Evolutionary conservation across 2,329 filamentous ascomycete genomes (phyloP).

Genomic region (Penicillium olsonii): DNA sequence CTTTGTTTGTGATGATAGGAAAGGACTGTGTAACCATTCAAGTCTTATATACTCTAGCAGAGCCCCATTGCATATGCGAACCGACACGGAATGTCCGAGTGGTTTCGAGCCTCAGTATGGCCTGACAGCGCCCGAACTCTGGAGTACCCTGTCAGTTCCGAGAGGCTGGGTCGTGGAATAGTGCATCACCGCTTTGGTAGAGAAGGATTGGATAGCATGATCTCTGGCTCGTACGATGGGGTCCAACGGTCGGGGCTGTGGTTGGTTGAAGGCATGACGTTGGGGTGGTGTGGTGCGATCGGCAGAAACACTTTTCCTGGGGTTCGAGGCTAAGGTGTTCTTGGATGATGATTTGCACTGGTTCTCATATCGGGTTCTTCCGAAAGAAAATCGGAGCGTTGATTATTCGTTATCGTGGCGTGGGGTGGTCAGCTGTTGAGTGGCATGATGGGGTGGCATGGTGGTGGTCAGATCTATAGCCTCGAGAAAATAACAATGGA

Average conservation of each 20-base stretch:
- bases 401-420: neutral
- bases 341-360: neutral
- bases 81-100: neutral
- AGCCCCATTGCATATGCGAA: neutral
- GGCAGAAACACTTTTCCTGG: conserved; percentile 7
- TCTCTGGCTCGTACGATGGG: conserved; percentile 3
- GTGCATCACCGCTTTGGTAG: neutral
- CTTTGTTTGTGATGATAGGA: neutral
- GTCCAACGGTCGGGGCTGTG: neutral
- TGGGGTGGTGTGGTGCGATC: conserved; percentile 12
- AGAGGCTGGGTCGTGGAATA: neutral
- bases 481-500: neutral
- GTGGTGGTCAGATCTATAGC: conserved; percentile 4
- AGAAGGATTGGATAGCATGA: conserved; percentile 6
- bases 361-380: neutral
- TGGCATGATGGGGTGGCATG: conserved; percentile 11
- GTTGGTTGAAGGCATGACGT: conserved; percentile 12
- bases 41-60: conserved; percentile 6
- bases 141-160: neutral
- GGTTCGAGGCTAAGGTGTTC: neutral
- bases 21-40: neutral
- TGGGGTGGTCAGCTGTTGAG: neutral
- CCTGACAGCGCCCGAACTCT: conserved; percentile 10
- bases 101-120: conserved; percentile 2
- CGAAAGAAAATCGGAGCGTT: neutral